phyloP scores from a whole-genome alignment of 2,329 filamentous ascomycete species.

The Fusarium tanahbumbuense region DNA sequence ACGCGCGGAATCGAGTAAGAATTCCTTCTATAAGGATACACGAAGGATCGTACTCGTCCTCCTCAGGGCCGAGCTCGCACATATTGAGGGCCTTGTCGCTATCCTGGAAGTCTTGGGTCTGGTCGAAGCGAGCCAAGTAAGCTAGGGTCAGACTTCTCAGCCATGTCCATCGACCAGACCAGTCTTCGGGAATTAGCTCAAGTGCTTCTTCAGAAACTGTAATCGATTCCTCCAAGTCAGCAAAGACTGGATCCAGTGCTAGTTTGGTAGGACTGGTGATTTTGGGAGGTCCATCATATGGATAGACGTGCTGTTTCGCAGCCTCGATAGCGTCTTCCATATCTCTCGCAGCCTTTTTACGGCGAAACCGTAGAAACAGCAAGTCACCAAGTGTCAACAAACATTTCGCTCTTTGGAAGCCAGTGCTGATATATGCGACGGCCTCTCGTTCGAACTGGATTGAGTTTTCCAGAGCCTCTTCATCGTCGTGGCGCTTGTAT shows the following conservation, averaged over 20 bases:
- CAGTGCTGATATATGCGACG: not conserved
- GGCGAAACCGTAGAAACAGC: not conserved
- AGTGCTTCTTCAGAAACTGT: not conserved
- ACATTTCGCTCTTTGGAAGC: not conserved
- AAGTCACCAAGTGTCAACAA: not conserved
- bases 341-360: not conserved
- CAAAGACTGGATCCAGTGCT: rapidly evolving
- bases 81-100: not conserved
- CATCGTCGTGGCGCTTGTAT: not conserved
- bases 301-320: not conserved
- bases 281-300: rapidly evolving
- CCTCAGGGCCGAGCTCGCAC: rapidly evolving
- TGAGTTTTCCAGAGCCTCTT: not conserved
- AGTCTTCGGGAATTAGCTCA: not conserved
- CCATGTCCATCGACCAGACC: not conserved
- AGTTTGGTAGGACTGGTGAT: rapidly evolving
- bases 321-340: not conserved
- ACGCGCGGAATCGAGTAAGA: rapidly evolving
- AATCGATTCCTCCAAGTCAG: not conserved
- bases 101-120: not conserved
- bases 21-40: not conserved
- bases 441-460: not conserved
- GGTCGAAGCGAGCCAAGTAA: not conserved
- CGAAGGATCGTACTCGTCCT: not conserved
- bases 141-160: not conserved